phyloP scores from a whole-genome alignment of 2,329 filamentous ascomycete genomes.

The Cytospora piceicola region DNA sequence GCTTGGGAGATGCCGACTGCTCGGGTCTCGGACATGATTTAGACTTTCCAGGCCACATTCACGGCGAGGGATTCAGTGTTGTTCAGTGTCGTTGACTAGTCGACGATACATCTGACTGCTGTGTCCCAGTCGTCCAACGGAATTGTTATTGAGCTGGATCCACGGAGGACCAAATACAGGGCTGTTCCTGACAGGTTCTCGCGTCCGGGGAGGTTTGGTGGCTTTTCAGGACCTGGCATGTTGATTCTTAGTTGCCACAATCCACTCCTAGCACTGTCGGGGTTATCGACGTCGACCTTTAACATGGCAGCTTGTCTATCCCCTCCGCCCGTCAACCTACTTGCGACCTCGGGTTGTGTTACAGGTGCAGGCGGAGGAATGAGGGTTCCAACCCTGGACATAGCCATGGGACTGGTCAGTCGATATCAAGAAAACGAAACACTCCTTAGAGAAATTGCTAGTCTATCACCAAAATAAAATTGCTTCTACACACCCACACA shows the following conservation, averaged over 20 bases:
- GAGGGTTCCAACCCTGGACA: not conserved
- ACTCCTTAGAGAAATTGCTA: slow-evolving; percentile 15
- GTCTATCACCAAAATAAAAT: slow-evolving; percentile 17
- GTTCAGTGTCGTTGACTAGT: not conserved
- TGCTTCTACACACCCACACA: slow-evolving; percentile 15
- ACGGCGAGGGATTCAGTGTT: not conserved
- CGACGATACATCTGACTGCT: not conserved
- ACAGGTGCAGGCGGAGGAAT: not conserved
- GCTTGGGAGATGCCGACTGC: slow-evolving; percentile 34
- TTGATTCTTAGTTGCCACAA: not conserved
- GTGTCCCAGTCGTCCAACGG: not conserved
- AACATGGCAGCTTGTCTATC: not conserved
- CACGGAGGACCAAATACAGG: not conserved
- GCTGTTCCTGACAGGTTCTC: not conserved
- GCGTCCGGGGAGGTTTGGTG: not conserved
- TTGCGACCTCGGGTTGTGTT: not conserved
- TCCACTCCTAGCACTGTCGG: not conserved
- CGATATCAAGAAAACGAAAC: not conserved
- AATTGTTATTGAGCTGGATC: not conserved
- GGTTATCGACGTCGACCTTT: not conserved
- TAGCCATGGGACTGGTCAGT: not conserved
- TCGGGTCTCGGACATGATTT: slow-evolving; percentile 4
- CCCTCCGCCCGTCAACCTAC: slow-evolving; percentile 1
- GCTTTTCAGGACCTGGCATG: not conserved
- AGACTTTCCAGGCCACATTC: slow-evolving; percentile 2